Conservation (phyloP, 2,329 filamentous ascomycete species). For the Aspergillus amoenus region DNA sequence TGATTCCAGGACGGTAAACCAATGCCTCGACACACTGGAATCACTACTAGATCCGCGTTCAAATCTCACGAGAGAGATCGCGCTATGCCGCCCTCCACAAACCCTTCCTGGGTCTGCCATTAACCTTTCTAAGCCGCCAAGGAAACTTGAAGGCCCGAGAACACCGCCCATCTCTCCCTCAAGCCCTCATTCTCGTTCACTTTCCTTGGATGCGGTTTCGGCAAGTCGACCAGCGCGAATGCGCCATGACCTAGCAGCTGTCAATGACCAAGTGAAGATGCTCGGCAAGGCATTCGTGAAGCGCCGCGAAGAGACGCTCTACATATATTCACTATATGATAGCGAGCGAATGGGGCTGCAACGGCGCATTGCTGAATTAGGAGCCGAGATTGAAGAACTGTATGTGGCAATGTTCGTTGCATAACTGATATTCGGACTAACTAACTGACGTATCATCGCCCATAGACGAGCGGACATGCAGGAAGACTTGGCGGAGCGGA, state of each 20-base stretch:
- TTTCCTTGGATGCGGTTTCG: background rate
- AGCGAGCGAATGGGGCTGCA: conserved; percentile 58
- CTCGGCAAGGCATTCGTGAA: background rate
- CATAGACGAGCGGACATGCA: conserved; percentile 30
- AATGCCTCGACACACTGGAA: conserved; percentile 41
- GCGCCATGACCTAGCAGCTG: conserved; percentile 16
- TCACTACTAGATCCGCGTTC: conserved; percentile 26
- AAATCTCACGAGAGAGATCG: conserved; percentile 20
- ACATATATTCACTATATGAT: conserved; percentile 62
- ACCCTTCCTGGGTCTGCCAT: background rate
- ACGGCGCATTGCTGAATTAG: conserved; percentile 60
- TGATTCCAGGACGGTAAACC: conserved; percentile 32
- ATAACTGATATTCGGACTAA: background rate
- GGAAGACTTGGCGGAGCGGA: conserved; percentile 35
- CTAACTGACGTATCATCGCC: background rate
- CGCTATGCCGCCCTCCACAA: conserved; percentile 18
- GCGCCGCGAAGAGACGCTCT: conserved; percentile 43
- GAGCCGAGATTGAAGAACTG: conserved; percentile 59
- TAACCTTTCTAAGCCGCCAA: background rate
- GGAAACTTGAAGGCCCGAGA: background rate
- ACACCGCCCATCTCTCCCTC: background rate
- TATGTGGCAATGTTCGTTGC: conserved; percentile 32
- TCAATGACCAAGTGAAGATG: conserved; percentile 27
- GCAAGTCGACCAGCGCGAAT: background rate
- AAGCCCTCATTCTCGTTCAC: background rate